Evolutionary conservation across 1,284 basidiomycete species (phyloP).

Genomic region (Polyporus tsugae): DNA sequence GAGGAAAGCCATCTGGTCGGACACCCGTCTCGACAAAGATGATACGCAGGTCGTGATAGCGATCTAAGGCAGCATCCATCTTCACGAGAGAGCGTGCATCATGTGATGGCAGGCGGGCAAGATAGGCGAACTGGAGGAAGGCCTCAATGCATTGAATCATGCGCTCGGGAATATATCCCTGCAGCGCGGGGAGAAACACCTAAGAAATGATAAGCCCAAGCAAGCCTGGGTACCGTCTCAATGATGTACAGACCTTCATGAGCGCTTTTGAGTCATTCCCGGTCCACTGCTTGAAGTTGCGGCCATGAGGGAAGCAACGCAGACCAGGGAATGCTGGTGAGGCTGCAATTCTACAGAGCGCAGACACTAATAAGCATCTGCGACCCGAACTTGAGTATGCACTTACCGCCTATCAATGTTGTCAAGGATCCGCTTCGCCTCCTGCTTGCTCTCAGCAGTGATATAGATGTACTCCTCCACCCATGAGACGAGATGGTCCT

Average conservation of each 20-base stretch:
- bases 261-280: slow-evolving; percentile 36
- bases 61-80: slow-evolving; percentile 5
- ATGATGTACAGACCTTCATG: too few relatives aligned
- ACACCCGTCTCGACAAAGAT: slow-evolving; percentile 27
- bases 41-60: slow-evolving; percentile 24
- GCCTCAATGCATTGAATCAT: slow-evolving; percentile 22
- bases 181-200: slow-evolving; percentile 30
- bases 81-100: slow-evolving; percentile 13
- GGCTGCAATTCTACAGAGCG: slow-evolving; percentile 19
- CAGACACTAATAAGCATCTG: too few relatives aligned
- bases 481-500: slow-evolving; percentile 35
- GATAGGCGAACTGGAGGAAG: slow-evolving; percentile 31
- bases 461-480: slow-evolving; percentile 16
- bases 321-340: slow-evolving; percentile 31
- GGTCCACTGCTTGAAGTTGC: slow-evolving; percentile 37
- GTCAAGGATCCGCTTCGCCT: slow-evolving; percentile 13
- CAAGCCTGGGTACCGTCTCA: too few relatives aligned
- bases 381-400: too few relatives aligned
- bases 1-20: slow-evolving; percentile 20
- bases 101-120: slow-evolving; percentile 20
- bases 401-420: slow-evolving; percentile 38
- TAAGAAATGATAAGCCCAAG: too few relatives aligned
- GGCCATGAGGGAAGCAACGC: slow-evolving; percentile 28
- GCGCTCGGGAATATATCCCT: slow-evolving; percentile 23
- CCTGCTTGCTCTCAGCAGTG: not conserved